A percentile compares a stretch with the other conserved stretches of the same genome.
phyloP scores from a whole-genome alignment of 495 filamentous ascomycete species.

The Xylaria curta region DNA sequence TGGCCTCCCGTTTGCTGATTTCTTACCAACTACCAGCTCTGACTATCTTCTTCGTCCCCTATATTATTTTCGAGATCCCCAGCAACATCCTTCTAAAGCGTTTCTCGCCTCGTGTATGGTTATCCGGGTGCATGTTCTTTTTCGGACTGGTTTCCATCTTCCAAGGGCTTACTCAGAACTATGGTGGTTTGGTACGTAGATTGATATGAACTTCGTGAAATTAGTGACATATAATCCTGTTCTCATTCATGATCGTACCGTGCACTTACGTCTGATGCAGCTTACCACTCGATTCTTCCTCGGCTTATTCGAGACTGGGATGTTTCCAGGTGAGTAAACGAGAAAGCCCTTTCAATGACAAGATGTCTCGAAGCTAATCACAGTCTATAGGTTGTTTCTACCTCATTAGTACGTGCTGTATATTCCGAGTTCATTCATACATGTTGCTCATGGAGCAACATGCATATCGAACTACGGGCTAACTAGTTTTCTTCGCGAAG shows the following conservation, averaged over 20 bases:
- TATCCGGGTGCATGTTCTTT: conserved; percentile 78
- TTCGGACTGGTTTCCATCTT: conserved; percentile 80
- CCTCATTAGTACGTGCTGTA: conserved; percentile 55
- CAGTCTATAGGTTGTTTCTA: conserved; percentile 70
- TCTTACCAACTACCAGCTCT: conserved; percentile 54
- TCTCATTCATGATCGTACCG: neutral
- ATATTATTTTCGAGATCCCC: conserved; percentile 86
- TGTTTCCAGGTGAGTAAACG: conserved; percentile 69
- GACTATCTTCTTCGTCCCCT: conserved; percentile 92
- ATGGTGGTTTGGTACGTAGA: conserved; percentile 63
- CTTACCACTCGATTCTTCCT: conserved; percentile 86
- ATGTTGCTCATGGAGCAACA: conserved; percentile 24
- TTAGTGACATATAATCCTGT: neutral
- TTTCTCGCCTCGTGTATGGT: conserved; percentile 81
- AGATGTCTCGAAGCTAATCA: neutral
- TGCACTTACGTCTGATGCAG: conserved; percentile 14
- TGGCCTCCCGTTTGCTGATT: neutral
- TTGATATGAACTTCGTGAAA: neutral
- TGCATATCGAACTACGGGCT: conserved; percentile 2
- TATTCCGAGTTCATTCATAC: neutral
- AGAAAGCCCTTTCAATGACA: conserved; percentile 42
- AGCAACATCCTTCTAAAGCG: conserved; percentile 87
- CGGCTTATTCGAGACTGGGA: conserved; percentile 85
- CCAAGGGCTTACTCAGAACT: conserved; percentile 82
- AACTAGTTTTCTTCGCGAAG: conserved; percentile 35